Evolutionary conservation across 1,284 basidiomycete genomes (phyloP), one percentile per base, ranked within the genome.

Genomic region (Malassezia psittaci): DNA sequence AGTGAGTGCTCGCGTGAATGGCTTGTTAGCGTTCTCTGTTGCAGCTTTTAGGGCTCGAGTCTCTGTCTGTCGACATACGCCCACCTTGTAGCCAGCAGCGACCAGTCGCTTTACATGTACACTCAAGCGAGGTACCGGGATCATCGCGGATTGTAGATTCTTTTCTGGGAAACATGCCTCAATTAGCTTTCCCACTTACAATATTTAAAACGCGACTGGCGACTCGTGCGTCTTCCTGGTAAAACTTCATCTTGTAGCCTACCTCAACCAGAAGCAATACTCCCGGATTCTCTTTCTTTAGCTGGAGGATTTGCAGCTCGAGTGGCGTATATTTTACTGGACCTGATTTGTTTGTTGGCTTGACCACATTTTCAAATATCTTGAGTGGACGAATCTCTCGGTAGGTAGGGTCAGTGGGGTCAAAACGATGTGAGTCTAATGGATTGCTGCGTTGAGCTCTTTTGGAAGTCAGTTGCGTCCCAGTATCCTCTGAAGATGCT

Each of bases 1-100:
- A 0, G 85, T 86, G 3, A 96, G 74, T 65, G 85, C 81, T 41
- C 93, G 82, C 13, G 83, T 83, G 67, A 98, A 98, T 0, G 87
- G 84, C 10, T 60, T 63, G 24, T 61, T 59, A 3, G 64, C 63
- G 34, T 68, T 65, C n/a, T 63, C 62, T 16, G 60, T 57, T 3
- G 81, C 83, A 74, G 91, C 94, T 77, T 98, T 96, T 51, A 98
- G 79, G 0, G 93, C 93, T 0, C 93, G 88, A 0, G 93, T 96
- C 77, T 98, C 93, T 29, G 63, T 65, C 75, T 96, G 93, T n/a
- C 85, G 81, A 1, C 94, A 84, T 11, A 98, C 83, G 10, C 93
- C 93, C 47, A 98, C 81, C 83, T 89, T 88, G 61, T 68, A 58
- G 0, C 91, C 91, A 51, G 84, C 82, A 0, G 86, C 84, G 40